phyloP scores from a whole-genome alignment of 306 rosid genomes.

The Hippophae rhamnoides region DNA sequence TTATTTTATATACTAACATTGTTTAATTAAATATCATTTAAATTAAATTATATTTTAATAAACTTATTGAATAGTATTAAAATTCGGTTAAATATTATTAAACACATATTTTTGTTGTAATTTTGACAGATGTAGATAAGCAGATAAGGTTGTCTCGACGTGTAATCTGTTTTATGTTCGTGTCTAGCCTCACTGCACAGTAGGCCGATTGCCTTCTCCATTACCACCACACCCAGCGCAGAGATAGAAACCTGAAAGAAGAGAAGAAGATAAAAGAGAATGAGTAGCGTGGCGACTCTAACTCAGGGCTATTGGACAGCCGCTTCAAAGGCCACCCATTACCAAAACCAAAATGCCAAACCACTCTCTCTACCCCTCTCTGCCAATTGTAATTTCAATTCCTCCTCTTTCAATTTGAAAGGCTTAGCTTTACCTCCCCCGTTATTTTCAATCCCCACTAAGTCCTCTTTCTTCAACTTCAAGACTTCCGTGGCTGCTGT shows the following conservation, averaged over 20 bases:
- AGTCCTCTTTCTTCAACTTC: conserved; percentile 20
- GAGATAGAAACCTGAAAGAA: not conserved
- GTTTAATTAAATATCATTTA: too few species aligned
- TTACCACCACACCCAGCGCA: not conserved
- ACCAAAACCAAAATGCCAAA: conserved; percentile 11
- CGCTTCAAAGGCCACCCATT: conserved; percentile 12
- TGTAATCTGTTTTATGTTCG: not conserved
- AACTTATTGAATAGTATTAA: too few species aligned
- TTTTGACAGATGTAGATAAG: not conserved
- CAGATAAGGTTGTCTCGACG: conserved; percentile 11
- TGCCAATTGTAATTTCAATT: conserved; percentile 18
- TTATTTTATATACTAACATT: too few species aligned
- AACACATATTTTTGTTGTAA: too few species aligned
- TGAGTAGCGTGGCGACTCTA: conserved; percentile 18
- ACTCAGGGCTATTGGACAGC: conserved; percentile 22
- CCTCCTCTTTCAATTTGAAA: conserved; percentile 28
- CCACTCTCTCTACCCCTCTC: conserved; percentile 19
- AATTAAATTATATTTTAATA: too few species aligned
- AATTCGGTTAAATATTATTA: too few species aligned
- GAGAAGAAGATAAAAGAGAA: not conserved
- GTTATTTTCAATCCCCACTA: not conserved
- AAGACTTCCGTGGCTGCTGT: conserved; percentile 58
- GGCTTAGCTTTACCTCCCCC: not conserved
- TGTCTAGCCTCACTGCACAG: too few species aligned
- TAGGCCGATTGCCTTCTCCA: too few species aligned